Conservation (phyloP, 306 rosid species). For the Vigna mungo region DNA sequence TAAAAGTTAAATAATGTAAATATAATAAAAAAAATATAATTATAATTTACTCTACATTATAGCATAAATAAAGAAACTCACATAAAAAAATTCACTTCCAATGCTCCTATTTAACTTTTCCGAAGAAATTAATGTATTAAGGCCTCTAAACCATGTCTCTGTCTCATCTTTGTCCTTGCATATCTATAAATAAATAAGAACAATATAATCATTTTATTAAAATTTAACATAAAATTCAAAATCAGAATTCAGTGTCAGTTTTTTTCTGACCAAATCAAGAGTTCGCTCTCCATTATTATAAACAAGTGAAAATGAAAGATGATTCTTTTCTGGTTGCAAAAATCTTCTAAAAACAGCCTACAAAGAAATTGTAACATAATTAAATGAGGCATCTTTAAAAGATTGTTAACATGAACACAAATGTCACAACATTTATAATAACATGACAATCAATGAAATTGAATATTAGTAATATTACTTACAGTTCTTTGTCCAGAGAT, state of each 20-base stretch:
- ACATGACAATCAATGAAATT: slow-evolving; percentile 52
- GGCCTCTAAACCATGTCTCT: slow-evolving; percentile 83
- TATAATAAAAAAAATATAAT: no score
- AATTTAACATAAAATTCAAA: slow-evolving; percentile 1
- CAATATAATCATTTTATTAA: slow-evolving; percentile 19
- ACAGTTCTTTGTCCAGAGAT: slow-evolving; percentile 91
- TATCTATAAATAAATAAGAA: slow-evolving; percentile 54
- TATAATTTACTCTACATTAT: no score
- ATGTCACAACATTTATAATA: not conserved
- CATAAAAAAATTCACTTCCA: slow-evolving; percentile 62
- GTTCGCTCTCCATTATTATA: slow-evolving; percentile 73
- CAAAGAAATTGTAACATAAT: slow-evolving; percentile 26
- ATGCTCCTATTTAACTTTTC: slow-evolving; percentile 50
- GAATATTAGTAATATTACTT: slow-evolving; percentile 53
- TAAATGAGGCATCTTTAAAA: not conserved
- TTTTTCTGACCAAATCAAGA: slow-evolving; percentile 81
- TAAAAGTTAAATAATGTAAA: no score
- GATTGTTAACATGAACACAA: slow-evolving; percentile 11
- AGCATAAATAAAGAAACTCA: slow-evolving; percentile 46
- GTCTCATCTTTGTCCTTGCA: slow-evolving; percentile 91
- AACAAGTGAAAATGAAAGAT: slow-evolving; percentile 81
- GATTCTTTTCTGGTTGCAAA: slow-evolving; percentile 77
- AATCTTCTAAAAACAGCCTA: slow-evolving; percentile 86
- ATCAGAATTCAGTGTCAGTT: slow-evolving; percentile 8
- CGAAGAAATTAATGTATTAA: slow-evolving; percentile 66